phyloP scores from a whole-genome alignment of 2,329 filamentous ascomycete genomes.

The Incumbomyces lentus region DNA sequence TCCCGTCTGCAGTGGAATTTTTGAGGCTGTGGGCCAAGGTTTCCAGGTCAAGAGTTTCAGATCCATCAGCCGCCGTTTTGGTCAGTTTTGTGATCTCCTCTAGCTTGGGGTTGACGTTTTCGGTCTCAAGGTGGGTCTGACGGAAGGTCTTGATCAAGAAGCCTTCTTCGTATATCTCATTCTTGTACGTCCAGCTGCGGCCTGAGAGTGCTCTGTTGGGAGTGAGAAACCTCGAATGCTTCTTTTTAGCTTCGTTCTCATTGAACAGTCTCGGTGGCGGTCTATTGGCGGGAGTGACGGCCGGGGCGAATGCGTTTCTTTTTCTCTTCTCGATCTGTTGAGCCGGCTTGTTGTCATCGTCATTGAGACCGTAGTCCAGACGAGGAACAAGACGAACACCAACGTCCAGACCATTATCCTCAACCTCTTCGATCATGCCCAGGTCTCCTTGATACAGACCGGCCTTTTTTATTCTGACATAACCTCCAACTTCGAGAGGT shows the following conservation, averaged over 20 bases:
- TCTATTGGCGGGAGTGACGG: slow-evolving; percentile 47
- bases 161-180: slow-evolving; percentile 82
- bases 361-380: slow-evolving; percentile 80
- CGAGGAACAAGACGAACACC: slow-evolving; percentile 80
- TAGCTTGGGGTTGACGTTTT: slow-evolving; percentile 82
- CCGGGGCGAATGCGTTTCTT: slow-evolving; percentile 44
- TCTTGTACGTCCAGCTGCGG: slow-evolving; percentile 74
- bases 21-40: slow-evolving; percentile 85
- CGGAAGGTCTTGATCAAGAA: slow-evolving; percentile 92
- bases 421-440: slow-evolving; percentile 83
- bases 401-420: slow-evolving; percentile 83
- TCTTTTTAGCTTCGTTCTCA: slow-evolving; percentile 83
- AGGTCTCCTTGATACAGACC: slow-evolving; percentile 80
- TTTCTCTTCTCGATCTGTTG: slow-evolving; percentile 64
- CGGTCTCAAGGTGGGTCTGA: slow-evolving; percentile 72
- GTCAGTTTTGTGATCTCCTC: slow-evolving; percentile 96
- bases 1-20: slow-evolving; percentile 66
- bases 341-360: slow-evolving; percentile 48
- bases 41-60: slow-evolving; percentile 84
- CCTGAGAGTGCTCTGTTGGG: slow-evolving; percentile 40
- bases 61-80: slow-evolving; percentile 77
- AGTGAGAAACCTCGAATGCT: slow-evolving; percentile 55
- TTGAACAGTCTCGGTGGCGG: slow-evolving; percentile 88
- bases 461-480: slow-evolving; percentile 69
- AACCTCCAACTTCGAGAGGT: slow-evolving; percentile 73